Base-by-base conservation (phyloP, 257 asterid species). In the Solanum rostratum region DNA sequence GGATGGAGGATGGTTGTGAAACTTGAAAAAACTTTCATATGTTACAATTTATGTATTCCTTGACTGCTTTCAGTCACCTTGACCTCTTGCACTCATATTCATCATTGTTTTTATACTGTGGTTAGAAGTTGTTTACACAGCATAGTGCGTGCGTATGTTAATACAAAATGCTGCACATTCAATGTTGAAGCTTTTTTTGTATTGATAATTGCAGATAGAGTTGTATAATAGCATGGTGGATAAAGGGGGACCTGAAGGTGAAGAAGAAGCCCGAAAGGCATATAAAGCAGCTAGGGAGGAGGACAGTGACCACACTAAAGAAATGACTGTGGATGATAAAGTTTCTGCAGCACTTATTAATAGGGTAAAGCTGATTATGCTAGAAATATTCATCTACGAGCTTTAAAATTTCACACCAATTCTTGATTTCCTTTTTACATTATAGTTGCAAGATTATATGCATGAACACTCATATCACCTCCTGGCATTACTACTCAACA, bases 321-420 rank as follows among this genome's bases (percentile, higher is more conserved):
- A 93, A 90, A 89, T 54, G 89, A 88, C 90, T 87, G 87, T 93
- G 53, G 97, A 94, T 57, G 91, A 93, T 86, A 88, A 93, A 88
- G 98, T 93, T 79, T 95, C 99, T 43, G 88, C 96, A 60, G 99
- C 97, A 55, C 99, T 97, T 82, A 93, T 91, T 88, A 93, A 96
- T 88, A 92, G 93, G 97, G 98, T 93, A 89, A 90, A 90, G 85
- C 86, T 85, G 46, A 52, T 63, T 63, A 65, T 45, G 14, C 55
- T 46, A 9, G 29, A n/a, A 83, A 30, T 78, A 9, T 78, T 50
- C 50, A 27, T 63, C 46, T 50, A 9, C 2, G 46, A 27, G 82
- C 46, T 50, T 50, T 78, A 18, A 78, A 78, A 29, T 50, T 76
- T 52, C 55, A n/a, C 18, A 29, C 29, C 63, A 50, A 50, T 78